Evolutionary conservation across 2,329 filamentous ascomycete genomes (phyloP).

Genomic region (Alternaria novae-zelandiae): DNA sequence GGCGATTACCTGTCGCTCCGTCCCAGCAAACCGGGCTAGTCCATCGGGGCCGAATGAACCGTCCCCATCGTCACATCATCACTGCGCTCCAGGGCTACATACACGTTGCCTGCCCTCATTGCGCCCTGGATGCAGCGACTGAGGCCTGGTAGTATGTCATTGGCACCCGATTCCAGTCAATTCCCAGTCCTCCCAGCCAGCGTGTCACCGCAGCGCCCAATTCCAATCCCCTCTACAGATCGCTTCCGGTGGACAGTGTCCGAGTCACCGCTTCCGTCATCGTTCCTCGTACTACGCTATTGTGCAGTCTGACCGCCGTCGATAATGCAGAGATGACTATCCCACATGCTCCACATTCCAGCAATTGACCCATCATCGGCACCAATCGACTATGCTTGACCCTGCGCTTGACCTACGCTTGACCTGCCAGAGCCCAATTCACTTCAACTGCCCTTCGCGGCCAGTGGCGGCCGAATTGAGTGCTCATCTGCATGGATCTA

Average conservation of each 20-base stretch:
- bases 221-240: constrained; percentile 4
- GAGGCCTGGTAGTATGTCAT: constrained; percentile 25
- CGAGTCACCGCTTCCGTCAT: constrained; percentile 34
- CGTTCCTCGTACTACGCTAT: constrained; percentile 10
- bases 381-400: constrained; percentile 1
- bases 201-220: constrained; percentile 28
- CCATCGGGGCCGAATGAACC: constrained; percentile 3
- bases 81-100: background rate
- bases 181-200: constrained; percentile 11
- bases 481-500: constrained; percentile 20
- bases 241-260: constrained; percentile 5
- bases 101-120: constrained; percentile 24
- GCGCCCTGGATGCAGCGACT: constrained; percentile 14
- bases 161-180: constrained; percentile 16
- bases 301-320: constrained; percentile 31
- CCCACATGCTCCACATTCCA: constrained; percentile 36
- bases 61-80: background rate
- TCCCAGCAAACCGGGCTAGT: constrained; percentile 22
- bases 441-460: constrained; percentile 21
- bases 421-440: constrained; percentile 27
- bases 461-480: constrained; percentile 15
- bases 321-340: constrained; percentile 27
- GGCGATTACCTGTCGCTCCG: constrained; percentile 19
- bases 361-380: constrained; percentile 22
- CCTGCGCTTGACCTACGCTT: constrained; percentile 18